A percentile compares a stretch with the other conserved stretches of the same genome.
phyloP scores from a whole-genome alignment of 257 asterid species.

The Forsythia suspensa region DNA sequence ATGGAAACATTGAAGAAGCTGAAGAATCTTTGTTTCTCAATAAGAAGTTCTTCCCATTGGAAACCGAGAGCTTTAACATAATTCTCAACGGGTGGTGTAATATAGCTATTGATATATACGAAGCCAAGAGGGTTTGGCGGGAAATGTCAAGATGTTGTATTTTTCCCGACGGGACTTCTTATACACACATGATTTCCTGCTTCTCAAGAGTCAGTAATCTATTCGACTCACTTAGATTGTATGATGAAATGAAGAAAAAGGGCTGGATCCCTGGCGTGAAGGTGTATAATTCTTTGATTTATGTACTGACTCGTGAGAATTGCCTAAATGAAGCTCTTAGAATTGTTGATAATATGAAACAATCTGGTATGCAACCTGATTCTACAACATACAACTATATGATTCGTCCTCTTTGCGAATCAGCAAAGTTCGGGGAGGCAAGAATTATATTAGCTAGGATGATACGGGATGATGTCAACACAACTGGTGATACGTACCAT shows the following conservation, averaged over 20 bases:
- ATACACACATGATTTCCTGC: conserved; percentile 76
- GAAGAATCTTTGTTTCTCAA: conserved; percentile 78
- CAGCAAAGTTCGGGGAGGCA: conserved; percentile 59
- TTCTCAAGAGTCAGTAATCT: conserved; percentile 69
- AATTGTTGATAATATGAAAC: conserved; percentile 63
- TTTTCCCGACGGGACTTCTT: conserved; percentile 67
- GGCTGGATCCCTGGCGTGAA: conserved; percentile 68
- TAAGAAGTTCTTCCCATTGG: conserved; percentile 83
- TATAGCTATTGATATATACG: conserved; percentile 53
- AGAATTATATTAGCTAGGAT: conserved; percentile 57
- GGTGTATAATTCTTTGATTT: conserved; percentile 76
- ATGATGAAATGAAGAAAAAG: conserved; percentile 85
- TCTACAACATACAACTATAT: conserved; percentile 65
- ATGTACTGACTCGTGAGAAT: conserved; percentile 61
- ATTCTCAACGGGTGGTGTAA: conserved; percentile 91
- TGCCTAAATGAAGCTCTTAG: conserved; percentile 76
- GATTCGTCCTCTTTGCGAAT: conserved; percentile 73
- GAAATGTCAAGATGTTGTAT: conserved; percentile 89
- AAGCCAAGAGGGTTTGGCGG: conserved; percentile 94
- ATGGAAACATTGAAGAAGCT: conserved; percentile 91
- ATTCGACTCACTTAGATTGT: conserved; percentile 74
- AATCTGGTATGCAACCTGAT: conserved; percentile 49
- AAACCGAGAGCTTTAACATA: conserved; percentile 71
- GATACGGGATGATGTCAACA: conserved; percentile 56
- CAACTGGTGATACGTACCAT: conserved; percentile 69